Conservation (phyloP, 1,139 yeast species). For the Geotrichum citri-aurantii region DNA sequence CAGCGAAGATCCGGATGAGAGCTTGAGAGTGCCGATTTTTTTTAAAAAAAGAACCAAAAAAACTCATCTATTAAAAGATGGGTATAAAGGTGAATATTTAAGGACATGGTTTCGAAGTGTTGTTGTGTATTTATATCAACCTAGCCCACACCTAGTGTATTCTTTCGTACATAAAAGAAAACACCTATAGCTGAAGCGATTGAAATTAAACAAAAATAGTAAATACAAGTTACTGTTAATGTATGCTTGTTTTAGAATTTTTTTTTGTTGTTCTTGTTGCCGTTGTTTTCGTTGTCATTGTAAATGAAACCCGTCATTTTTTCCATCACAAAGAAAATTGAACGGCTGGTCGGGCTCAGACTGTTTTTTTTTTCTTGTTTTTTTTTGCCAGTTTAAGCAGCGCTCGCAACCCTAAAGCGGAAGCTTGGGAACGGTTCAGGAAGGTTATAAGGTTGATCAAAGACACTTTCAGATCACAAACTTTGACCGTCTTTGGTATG, state of each 20-base stretch:
- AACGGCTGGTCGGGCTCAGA: not conserved
- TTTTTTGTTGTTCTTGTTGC: not conserved
- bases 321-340: not conserved
- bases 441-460: not conserved
- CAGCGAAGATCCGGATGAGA: not conserved
- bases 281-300: not conserved
- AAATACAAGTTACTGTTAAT: too few relatives aligned
- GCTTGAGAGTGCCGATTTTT: not conserved
- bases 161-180: not conserved
- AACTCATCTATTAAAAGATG: too few relatives aligned
- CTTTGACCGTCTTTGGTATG: not conserved
- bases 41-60: too few relatives aligned
- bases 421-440: not conserved
- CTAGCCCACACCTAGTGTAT: not conserved
- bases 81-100: not conserved
- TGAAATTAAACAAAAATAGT: not conserved
- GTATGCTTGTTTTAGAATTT: too few relatives aligned
- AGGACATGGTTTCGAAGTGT: not conserved
- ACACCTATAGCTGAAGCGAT: too few relatives aligned
- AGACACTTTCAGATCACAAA: not conserved
- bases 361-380: not conserved
- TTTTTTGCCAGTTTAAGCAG: not conserved
- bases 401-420: not conserved
- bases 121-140: not conserved
- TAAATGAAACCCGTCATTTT: too few relatives aligned